These are phyloP conservation scores for Limnanthes douglasii DNA, from an alignment of 345 rosid genomes.

Conservation along the genomic window DNA sequence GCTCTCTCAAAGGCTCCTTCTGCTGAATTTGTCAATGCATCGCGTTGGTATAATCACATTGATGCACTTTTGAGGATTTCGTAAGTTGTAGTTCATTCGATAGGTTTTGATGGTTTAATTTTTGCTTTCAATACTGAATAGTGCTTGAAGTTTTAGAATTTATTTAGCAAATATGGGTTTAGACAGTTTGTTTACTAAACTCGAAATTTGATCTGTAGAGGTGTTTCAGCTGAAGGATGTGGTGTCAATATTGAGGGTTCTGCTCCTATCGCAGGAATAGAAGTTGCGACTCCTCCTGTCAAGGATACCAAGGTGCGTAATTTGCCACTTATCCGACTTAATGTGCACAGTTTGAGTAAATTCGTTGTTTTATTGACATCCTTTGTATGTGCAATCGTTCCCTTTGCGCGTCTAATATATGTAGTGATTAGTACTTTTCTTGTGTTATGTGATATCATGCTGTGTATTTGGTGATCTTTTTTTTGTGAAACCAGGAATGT, in stretches of 20 bases:
- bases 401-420: too few species aligned
- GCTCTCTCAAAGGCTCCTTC: conserved; percentile 53
- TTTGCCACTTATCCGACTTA: too few species aligned
- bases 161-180: not conserved
- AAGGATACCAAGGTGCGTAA: conserved; percentile 49
- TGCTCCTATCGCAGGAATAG: conserved; percentile 31
- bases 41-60: conserved; percentile 79
- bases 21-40: conserved; percentile 40
- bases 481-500: too few species aligned
- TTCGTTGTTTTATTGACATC: too few species aligned
- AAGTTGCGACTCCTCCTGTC: conserved; percentile 68
- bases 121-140: not conserved
- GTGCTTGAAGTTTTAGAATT: not conserved
- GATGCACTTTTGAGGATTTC: conserved; percentile 87
- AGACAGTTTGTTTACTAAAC: not conserved
- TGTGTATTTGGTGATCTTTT: too few species aligned
- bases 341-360: too few species aligned
- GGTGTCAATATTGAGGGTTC: conserved; percentile 62
- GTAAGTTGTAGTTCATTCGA: conserved; percentile 26
- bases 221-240: conserved; percentile 63
- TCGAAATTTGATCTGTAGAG: conserved; percentile 22
- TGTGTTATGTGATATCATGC: too few species aligned
- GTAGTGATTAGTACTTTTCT: too few species aligned
- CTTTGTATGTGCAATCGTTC: too few species aligned
- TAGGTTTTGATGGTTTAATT: not conserved